phyloP scores from a whole-genome alignment of 495 filamentous ascomycete genomes.

The Articulospora tetracladia region DNA sequence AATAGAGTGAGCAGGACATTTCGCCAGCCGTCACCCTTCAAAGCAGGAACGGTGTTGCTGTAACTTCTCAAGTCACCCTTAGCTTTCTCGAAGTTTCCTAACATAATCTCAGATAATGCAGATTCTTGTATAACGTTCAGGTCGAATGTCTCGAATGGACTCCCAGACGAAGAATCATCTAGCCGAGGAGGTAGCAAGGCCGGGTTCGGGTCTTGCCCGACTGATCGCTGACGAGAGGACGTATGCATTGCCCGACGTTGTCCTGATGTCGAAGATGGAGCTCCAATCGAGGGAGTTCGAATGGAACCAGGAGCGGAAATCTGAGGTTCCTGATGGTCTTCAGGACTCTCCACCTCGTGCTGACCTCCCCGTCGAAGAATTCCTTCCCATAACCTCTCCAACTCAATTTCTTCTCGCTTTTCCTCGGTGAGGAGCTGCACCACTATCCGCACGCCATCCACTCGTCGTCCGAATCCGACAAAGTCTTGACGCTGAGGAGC shows the following conservation, averaged over 20 bases:
- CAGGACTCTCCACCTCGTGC: neutral
- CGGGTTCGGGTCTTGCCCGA: neutral
- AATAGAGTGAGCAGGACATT: constrained; percentile 25
- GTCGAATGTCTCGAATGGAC: constrained; percentile 8
- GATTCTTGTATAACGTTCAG: constrained; percentile 4
- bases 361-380: constrained; percentile 13
- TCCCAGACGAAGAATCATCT: neutral
- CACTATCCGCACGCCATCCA: constrained; percentile 61
- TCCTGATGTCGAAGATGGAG: neutral
- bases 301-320: neutral
- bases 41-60: constrained; percentile 2
- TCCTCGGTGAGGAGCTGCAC: constrained; percentile 88
- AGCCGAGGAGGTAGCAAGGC: neutral
- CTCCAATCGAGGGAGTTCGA: neutral
- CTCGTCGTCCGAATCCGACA: constrained; percentile 70
- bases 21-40: constrained; percentile 15
- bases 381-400: constrained; percentile 73
- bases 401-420: constrained; percentile 75
- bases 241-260: constrained; percentile 18
- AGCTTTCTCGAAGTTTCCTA: constrained; percentile 13
- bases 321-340: neutral
- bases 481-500: constrained; percentile 40
- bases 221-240: constrained; percentile 1
- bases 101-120: neutral
- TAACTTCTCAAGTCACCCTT: constrained; percentile 1